These are phyloP conservation scores for Trichoderma hamatum DNA, from an alignment of 2,329 filamentous ascomycete genomes.

Conservation along the genomic window DNA sequence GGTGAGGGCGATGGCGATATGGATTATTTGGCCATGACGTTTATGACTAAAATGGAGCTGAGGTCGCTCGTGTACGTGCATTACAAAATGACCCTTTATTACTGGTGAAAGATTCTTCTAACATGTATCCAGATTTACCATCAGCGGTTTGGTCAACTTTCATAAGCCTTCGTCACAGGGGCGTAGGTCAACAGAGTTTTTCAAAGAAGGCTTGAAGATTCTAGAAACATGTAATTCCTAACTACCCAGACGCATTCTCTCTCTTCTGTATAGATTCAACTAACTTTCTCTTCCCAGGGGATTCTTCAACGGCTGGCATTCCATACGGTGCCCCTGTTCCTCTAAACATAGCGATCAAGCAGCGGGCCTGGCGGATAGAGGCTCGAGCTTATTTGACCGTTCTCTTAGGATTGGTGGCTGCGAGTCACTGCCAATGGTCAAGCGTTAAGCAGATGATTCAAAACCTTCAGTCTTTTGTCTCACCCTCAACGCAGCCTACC, in stretches of 20 bases:
- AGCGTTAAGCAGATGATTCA: conserved; percentile 62
- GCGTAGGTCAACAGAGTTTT: conserved; percentile 44
- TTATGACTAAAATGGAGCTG: conserved; percentile 63
- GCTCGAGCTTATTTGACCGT: conserved; percentile 71
- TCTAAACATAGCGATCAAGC: conserved; percentile 59
- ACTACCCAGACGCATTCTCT: neutral
- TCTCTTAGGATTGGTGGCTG: conserved; percentile 70
- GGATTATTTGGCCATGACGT: conserved; percentile 63
- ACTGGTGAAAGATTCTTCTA: conserved; percentile 25
- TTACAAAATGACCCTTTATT: neutral
- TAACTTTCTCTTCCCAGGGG: conserved; percentile 38
- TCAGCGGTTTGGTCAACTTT: conserved; percentile 55
- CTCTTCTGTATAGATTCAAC: conserved; percentile 10
- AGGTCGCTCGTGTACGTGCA: conserved; percentile 56
- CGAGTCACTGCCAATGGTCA: conserved; percentile 71
- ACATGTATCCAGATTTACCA: conserved; percentile 50
- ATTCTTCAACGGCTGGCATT: conserved; percentile 41
- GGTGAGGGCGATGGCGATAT: conserved; percentile 49
- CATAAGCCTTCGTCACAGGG: conserved; percentile 43
- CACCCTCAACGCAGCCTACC: conserved; percentile 46
- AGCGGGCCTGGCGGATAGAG: conserved; percentile 66
- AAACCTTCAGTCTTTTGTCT: conserved; percentile 52
- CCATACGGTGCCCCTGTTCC: conserved; percentile 51
- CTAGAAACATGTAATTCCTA: conserved; percentile 51
- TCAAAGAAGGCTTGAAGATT: conserved; percentile 48